A percentile compares a stretch with the other conserved stretches of the same genome.
These are phyloP conservation scores for Magnusiomyces clavatus DNA, from an alignment of 1,139 yeast species.

Conservation along the genomic window DNA sequence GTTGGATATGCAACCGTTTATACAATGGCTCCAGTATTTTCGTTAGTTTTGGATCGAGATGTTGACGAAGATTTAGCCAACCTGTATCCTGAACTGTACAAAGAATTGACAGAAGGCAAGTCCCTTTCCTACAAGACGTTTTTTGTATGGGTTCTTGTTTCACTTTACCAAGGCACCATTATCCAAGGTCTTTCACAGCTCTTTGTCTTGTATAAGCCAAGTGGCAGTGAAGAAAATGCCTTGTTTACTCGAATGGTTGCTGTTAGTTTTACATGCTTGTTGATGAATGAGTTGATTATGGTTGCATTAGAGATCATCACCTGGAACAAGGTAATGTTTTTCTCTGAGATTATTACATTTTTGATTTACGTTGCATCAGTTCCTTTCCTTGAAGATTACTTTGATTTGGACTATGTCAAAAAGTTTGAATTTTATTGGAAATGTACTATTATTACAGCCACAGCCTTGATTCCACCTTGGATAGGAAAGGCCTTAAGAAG, in stretches of 20 bases:
- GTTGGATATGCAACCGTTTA: slow-evolving; percentile 96
- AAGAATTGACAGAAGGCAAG: slow-evolving; percentile 81
- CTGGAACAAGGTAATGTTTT: slow-evolving; percentile 77
- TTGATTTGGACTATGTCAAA: slow-evolving; percentile 57
- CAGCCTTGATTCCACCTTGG: slow-evolving; percentile 89
- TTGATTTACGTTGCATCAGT: slow-evolving; percentile 61
- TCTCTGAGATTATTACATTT: slow-evolving; percentile 65
- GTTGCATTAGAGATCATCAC: slow-evolving; percentile 86
- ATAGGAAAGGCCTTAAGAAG: slow-evolving; percentile 65
- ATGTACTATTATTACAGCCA: slow-evolving; percentile 49
- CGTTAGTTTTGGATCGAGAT: slow-evolving; percentile 84
- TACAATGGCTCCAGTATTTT: slow-evolving; percentile 98
- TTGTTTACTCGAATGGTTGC: slow-evolving; percentile 74
- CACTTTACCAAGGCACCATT: slow-evolving; percentile 74
- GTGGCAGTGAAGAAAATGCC: slow-evolving; percentile 41
- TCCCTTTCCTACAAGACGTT: slow-evolving; percentile 82
- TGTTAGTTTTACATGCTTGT: slow-evolving; percentile 68
- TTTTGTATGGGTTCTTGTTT: slow-evolving; percentile 83
- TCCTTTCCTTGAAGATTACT: slow-evolving; percentile 81
- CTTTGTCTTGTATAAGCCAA: slow-evolving; percentile 37
- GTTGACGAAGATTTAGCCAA: slow-evolving; percentile 85
- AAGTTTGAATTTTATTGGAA: slow-evolving; percentile 63
- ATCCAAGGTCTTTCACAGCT: slow-evolving; percentile 77
- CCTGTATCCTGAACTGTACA: slow-evolving; percentile 89
- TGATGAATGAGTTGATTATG: slow-evolving; percentile 85